phyloP scores from a whole-genome alignment of 2,329 filamentous ascomycete genomes.

The Cladosporium halotolerans region DNA sequence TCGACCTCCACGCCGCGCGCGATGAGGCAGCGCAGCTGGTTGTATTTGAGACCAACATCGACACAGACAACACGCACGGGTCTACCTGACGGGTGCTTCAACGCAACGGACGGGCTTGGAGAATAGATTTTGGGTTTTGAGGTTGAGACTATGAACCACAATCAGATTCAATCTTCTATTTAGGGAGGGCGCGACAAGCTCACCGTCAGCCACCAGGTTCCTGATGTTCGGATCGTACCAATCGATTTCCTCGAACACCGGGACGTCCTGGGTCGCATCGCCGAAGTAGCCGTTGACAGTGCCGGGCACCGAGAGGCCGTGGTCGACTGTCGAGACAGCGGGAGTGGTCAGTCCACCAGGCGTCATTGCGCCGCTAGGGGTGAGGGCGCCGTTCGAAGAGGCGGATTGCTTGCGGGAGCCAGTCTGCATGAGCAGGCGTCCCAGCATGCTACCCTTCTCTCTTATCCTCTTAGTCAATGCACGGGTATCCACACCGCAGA shows the following conservation, averaged over 20 bases:
- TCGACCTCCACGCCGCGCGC: slow-evolving; percentile 87
- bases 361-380: slow-evolving; percentile 22
- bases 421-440: slow-evolving; percentile 74
- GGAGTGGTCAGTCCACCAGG: slow-evolving; percentile 29
- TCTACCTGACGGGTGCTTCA: slow-evolving; percentile 84
- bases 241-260: slow-evolving; percentile 67
- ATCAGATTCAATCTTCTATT: slow-evolving; percentile 1
- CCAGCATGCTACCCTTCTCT: slow-evolving; percentile 92
- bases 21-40: slow-evolving; percentile 90
- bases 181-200: slow-evolving; percentile 34
- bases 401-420: slow-evolving; percentile 28
- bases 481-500: slow-evolving; percentile 91
- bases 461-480: slow-evolving; percentile 91
- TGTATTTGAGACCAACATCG: slow-evolving; percentile 97
- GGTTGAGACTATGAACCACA: slow-evolving; percentile 66
- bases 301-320: slow-evolving; percentile 30
- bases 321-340: slow-evolving; percentile 27
- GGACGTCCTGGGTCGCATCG: slow-evolving; percentile 26
- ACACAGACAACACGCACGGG: slow-evolving; percentile 82
- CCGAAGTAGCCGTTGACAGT: slow-evolving; percentile 27
- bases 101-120: slow-evolving; percentile 61
- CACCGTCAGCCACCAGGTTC: slow-evolving; percentile 92
- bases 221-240: slow-evolving; percentile 90
- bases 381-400: slow-evolving; percentile 33
- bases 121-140: slow-evolving; percentile 79